Evolutionary conservation across 345 rosid genomes (phyloP).

Genomic region (Dipteronia dyeriana): DNA sequence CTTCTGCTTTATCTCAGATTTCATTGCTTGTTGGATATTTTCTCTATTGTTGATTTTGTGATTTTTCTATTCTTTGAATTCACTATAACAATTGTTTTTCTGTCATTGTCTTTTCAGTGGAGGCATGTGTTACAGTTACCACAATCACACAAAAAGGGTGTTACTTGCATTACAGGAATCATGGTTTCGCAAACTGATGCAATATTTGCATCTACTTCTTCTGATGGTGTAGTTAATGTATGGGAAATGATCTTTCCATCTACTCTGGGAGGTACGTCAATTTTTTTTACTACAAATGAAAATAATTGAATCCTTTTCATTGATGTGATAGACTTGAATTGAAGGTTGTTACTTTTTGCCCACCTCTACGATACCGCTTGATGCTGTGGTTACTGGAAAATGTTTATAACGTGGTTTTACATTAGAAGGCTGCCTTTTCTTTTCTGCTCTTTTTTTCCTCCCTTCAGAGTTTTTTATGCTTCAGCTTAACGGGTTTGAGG

Average conservation of each 20-base stretch:
- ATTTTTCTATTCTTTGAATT: background rate
- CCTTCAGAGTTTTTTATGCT: background rate
- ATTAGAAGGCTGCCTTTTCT: background rate
- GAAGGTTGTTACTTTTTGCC: background rate
- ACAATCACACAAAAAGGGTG: conserved; percentile 82
- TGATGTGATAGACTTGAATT: background rate
- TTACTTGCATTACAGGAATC: conserved; percentile 73
- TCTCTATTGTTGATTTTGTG: background rate
- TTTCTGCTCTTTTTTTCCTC: background rate
- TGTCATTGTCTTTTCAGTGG: conserved; percentile 54
- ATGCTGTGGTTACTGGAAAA: background rate
- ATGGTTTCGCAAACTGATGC: conserved; percentile 66
- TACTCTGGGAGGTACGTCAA: conserved; percentile 47
- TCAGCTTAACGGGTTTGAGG: background rate
- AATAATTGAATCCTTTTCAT: conserved; percentile 6
- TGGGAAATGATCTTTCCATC: conserved; percentile 67
- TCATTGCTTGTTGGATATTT: background rate
- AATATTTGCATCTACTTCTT: conserved; percentile 77
- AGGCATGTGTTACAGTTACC: conserved; percentile 67
- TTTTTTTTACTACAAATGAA: background rate
- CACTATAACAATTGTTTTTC: background rate
- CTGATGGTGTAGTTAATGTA: conserved; percentile 66
- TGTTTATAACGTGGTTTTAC: background rate
- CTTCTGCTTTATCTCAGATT: background rate
- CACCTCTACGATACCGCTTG: background rate